A percentile compares a stretch with the other conserved stretches of the same genome.
These are phyloP conservation scores for Phoma sp. DNA, from an alignment of 2,329 filamentous ascomycete genomes.

Conservation along the genomic window DNA sequence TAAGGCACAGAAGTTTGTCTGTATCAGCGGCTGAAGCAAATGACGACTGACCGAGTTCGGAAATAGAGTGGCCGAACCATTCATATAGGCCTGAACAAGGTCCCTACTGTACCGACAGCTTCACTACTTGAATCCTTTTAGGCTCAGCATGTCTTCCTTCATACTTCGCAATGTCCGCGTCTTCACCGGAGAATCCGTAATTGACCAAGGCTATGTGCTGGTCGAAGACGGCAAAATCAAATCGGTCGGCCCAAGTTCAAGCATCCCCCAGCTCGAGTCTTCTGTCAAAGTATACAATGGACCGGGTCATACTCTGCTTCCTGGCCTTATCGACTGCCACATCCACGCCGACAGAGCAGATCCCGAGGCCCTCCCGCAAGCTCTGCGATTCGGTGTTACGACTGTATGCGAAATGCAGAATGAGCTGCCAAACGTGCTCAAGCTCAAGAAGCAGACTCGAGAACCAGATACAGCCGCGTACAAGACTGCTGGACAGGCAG, in stretches of 20 bases:
- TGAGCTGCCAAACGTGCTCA: constrained; percentile 37
- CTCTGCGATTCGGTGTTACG: constrained; percentile 58
- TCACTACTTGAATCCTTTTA: too few relatives aligned
- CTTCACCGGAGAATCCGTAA: constrained; percentile 54
- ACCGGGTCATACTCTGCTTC: constrained; percentile 55
- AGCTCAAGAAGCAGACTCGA: constrained; percentile 35
- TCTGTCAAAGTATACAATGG: constrained; percentile 46
- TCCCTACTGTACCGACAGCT: too few relatives aligned
- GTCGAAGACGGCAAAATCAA: constrained; percentile 52
- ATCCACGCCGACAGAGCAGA: constrained; percentile 55
- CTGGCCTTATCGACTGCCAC: constrained; percentile 59
- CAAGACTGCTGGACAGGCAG: constrained; percentile 56
- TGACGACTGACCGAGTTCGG: too few relatives aligned
- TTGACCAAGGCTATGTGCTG: constrained; percentile 50
- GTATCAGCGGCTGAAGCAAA: too few relatives aligned
- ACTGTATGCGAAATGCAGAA: constrained; percentile 60
- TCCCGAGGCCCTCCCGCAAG: constrained; percentile 50
- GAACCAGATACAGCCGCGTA: constrained; percentile 53
- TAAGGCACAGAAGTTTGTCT: too few relatives aligned
- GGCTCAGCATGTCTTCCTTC: constrained; percentile 35
- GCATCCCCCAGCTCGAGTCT: constrained; percentile 16
- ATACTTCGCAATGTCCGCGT: constrained; percentile 53
- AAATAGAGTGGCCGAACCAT: too few relatives aligned
- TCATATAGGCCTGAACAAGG: too few relatives aligned
- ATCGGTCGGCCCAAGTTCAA: constrained; percentile 31